phyloP scores from a whole-genome alignment of 2,329 filamentous ascomycete species.

The Epichloe brachyelytri region DNA sequence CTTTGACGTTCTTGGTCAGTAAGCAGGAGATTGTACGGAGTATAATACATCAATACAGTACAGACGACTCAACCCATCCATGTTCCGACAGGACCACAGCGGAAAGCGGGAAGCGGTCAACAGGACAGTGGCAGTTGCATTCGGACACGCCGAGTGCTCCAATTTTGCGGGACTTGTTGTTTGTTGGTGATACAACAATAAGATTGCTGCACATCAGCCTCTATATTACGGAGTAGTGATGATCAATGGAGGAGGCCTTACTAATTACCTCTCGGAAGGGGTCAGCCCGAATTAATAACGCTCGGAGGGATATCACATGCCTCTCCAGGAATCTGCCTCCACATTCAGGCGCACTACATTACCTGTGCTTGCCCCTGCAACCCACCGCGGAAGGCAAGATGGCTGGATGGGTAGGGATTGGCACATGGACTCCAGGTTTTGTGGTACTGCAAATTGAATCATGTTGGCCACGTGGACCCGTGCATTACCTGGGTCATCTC shows the following conservation, averaged over 20 bases:
- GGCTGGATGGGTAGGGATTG: conserved; percentile 30
- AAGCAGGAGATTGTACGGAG: too few species aligned
- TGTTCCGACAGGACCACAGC: not conserved
- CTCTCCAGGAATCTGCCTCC: not conserved
- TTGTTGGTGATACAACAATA: too few species aligned
- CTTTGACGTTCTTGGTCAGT: too few species aligned
- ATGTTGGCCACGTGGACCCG: conserved; percentile 3
- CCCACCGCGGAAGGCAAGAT: not conserved
- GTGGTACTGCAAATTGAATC: not conserved
- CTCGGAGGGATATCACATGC: not conserved
- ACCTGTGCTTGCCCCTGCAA: not conserved
- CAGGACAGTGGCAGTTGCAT: not conserved
- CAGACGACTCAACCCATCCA: not conserved
- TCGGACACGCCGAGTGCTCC: not conserved
- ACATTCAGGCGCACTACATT: not conserved
- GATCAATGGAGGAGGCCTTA: too few species aligned
- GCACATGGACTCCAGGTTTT: conserved; percentile 47
- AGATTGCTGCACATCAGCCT: too few species aligned
- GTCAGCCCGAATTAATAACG: too few species aligned
- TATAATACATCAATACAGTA: too few species aligned
- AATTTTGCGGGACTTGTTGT: not conserved
- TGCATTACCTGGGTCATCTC: not conserved
- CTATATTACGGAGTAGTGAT: too few species aligned
- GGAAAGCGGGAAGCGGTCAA: not conserved
- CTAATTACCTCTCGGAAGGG: too few species aligned